phyloP scores from a whole-genome alignment of 192 early-diverging fungal species.

The Ramicandelaber brevisporus region DNA sequence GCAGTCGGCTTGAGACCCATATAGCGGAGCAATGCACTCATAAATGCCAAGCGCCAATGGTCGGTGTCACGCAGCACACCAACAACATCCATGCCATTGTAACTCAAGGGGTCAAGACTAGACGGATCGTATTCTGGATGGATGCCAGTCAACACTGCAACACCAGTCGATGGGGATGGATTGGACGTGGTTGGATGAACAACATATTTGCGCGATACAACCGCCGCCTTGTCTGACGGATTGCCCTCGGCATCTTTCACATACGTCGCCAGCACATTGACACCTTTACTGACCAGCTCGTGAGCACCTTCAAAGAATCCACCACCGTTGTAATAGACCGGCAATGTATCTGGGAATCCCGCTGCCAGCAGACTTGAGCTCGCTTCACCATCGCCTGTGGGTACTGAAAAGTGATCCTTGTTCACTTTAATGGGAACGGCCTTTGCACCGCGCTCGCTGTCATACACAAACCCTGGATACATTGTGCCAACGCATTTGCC shows the following conservation, averaged over 20 bases:
- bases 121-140: conserved; percentile 62
- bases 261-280: conserved; percentile 12
- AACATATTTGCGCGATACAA: no score
- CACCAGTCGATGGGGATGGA: no score
- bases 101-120: conserved; percentile 21
- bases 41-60: conserved; percentile 17
- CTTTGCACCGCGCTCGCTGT: conserved; percentile 42
- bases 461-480: conserved; percentile 64
- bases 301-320: conserved; percentile 30
- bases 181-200: no score
- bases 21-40: conserved; percentile 27
- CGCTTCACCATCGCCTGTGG: conserved; percentile 1
- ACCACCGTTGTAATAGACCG: conserved; percentile 47
- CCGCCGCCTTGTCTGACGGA: conserved; percentile 5
- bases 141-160: conserved; percentile 46
- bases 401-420: conserved; percentile 5
- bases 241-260: conserved; percentile 1
- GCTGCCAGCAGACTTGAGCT: conserved; percentile 9
- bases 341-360: conserved; percentile 9
- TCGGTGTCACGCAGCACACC: conserved; percentile 18
- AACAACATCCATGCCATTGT: conserved; percentile 21
- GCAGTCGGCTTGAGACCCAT: conserved; percentile 33
- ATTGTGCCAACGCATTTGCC: conserved; percentile 46
- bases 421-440: conserved; percentile 24
- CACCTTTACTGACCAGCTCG: conserved; percentile 5